Evolutionary conservation across 768 basidiomycete species (phyloP).

Genomic region (Tephrocybe sp.): DNA sequence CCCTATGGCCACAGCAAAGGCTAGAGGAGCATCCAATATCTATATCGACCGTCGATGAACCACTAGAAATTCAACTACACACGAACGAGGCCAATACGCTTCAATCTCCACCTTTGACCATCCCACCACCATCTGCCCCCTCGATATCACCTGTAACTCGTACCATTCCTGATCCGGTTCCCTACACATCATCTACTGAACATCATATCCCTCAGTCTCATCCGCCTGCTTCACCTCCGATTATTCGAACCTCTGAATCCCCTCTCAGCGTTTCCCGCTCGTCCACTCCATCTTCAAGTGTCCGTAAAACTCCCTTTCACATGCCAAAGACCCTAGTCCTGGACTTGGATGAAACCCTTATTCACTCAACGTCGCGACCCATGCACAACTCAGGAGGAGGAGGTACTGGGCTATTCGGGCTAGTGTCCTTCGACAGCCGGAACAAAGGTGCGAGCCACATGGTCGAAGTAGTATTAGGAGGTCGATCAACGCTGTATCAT

Average conservation of each 20-base stretch:
- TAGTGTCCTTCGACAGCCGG: conserved; percentile 48
- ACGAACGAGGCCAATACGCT: not conserved
- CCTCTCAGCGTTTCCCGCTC: conserved; percentile 36
- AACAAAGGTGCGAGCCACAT: conserved; percentile 77
- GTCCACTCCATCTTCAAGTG: conserved; percentile 45
- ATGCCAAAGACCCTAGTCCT: conserved; percentile 93
- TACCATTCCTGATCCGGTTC: conserved; percentile 11
- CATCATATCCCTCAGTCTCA: conserved; percentile 15
- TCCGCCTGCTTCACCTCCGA: conserved; percentile 11
- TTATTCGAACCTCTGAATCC: conserved; percentile 15
- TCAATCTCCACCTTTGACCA: not conserved
- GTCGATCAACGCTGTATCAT: conserved; percentile 88
- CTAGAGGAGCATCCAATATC: conserved; percentile 7
- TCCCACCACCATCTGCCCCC: conserved; percentile 2
- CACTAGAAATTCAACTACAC: conserved; percentile 2
- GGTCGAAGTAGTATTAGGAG: conserved; percentile 90
- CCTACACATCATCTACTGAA: conserved; percentile 5
- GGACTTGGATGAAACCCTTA: conserved; percentile 97
- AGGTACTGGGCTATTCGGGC: conserved; percentile 58
- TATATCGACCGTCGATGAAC: conserved; percentile 3
- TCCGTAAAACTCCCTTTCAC: conserved; percentile 70
- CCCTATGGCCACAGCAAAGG: conserved; percentile 26
- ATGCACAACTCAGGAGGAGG: conserved; percentile 43
- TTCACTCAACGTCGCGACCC: conserved; percentile 92
- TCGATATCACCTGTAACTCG: conserved; percentile 1